Conservation (phyloP, 805 yeast species). For the Metschnikowia bowlesiae region DNA sequence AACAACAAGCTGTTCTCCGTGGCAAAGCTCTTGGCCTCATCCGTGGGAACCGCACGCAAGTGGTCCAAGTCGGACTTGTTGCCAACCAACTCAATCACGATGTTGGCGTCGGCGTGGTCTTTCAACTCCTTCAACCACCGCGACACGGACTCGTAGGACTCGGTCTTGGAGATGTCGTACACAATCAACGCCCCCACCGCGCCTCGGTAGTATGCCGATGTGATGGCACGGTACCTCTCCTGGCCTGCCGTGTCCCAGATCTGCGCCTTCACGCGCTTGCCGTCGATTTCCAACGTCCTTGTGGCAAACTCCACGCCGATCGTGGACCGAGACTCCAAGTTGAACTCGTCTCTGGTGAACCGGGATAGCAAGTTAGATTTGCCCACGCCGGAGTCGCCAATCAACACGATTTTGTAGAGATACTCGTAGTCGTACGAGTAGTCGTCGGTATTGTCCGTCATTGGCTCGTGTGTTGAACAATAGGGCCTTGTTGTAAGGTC, state of each 20-base stretch:
- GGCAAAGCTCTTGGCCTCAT: slow-evolving; percentile 93
- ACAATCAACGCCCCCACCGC: slow-evolving; percentile 97
- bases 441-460: slow-evolving; percentile 39
- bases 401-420: slow-evolving; percentile 86
- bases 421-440: slow-evolving; percentile 75
- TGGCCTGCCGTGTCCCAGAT: slow-evolving; percentile 99
- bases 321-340: slow-evolving; percentile 88
- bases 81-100: slow-evolving; percentile 90
- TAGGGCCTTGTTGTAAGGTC: background rate
- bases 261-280: slow-evolving; percentile 81
- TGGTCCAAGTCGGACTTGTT: slow-evolving; percentile 89
- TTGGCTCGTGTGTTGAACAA: background rate
- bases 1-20: slow-evolving; percentile 86
- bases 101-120: slow-evolving; percentile 91
- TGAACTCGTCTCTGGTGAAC: slow-evolving; percentile 93
- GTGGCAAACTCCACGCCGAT: slow-evolving; percentile 99
- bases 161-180: slow-evolving; percentile 90
- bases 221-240: slow-evolving; percentile 96
- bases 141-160: slow-evolving; percentile 76
- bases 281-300: slow-evolving; percentile 83
- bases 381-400: slow-evolving; percentile 97
- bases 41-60: slow-evolving; percentile 94
- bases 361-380: slow-evolving; percentile 90
- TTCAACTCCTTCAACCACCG: slow-evolving; percentile 89
- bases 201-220: slow-evolving; percentile 95